Evolutionary conservation across 495 filamentous ascomycete genomes (phyloP).

Genomic region (Penicillium bialowiezense): DNA sequence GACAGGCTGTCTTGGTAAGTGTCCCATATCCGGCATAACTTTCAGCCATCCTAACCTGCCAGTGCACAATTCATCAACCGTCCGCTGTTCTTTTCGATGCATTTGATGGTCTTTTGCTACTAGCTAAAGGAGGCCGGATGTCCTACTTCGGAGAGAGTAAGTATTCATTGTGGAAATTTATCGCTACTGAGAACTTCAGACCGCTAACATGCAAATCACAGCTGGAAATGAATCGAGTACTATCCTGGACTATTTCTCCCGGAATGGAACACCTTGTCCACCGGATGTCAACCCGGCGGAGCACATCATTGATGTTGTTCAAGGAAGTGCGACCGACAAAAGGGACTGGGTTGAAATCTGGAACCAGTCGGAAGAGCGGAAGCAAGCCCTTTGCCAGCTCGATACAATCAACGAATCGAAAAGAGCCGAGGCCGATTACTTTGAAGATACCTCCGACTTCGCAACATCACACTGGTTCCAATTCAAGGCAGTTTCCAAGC

Average conservation of each 20-base stretch:
- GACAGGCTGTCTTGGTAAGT: conserved; percentile 72
- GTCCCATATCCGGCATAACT: not conserved
- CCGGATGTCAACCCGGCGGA: conserved; percentile 56
- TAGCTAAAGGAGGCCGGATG: conserved; percentile 52
- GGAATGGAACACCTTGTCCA: conserved; percentile 49
- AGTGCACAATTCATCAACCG: conserved; percentile 92
- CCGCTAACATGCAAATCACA: conserved; percentile 17
- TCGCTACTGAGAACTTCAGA: not conserved
- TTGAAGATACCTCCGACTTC: conserved; percentile 50
- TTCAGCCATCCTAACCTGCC: conserved; percentile 2
- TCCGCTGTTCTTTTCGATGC: conserved; percentile 60
- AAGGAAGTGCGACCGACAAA: conserved; percentile 28
- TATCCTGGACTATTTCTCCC: conserved; percentile 54
- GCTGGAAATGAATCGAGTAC: conserved; percentile 59
- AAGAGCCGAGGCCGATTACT: conserved; percentile 34
- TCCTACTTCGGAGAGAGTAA: conserved; percentile 58
- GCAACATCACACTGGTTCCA: conserved; percentile 44
- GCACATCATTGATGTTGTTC: conserved; percentile 52
- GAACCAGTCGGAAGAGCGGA: conserved; percentile 54
- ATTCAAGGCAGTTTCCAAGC: conserved; percentile 44
- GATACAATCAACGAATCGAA: conserved; percentile 53
- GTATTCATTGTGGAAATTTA: conserved; percentile 7
- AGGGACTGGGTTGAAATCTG: conserved; percentile 49
- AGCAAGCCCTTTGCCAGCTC: conserved; percentile 61
- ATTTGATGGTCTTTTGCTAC: conserved; percentile 49